Base-by-base conservation (phyloP, 176 grass and related monocot genomes). In the Metroxylon sagu region DNA sequence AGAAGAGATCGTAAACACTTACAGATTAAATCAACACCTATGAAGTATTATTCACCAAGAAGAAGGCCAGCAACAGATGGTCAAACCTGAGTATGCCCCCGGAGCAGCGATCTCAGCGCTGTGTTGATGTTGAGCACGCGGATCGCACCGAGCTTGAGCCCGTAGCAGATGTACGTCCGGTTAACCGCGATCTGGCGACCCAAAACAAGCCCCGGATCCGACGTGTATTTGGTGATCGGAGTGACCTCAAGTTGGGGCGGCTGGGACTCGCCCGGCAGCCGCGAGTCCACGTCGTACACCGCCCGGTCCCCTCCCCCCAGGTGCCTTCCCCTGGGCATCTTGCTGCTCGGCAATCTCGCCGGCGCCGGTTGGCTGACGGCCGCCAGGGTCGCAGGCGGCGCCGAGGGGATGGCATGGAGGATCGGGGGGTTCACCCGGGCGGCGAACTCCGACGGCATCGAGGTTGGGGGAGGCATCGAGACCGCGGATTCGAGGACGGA, bases 51-150 rank as follows among this genome's bases (percentile, higher is more conserved):
- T 43, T 31, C 29, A 31, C 29, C 28, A 5, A 29, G 3, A 10
- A 43, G 35, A 43, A 43, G 35, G 35, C 0, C 10, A 14, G 1
- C 35, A 43, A 43, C 8, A 43, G 8, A 43, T 14, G 53, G 66
- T 18, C 61, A 54, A 67, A 87, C 91, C 86, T 88, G 78, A 26
- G 92, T 67, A 61, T 96, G 86, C 51, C 86, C 92, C 6, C 87
- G 80, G 31, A 96, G 83, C 55, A 96, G 87, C 0, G 92, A 90
- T 56, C 87, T 85, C 56, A 97, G 75, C 3, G 92, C 83, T 4
- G 92, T 97, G 59, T 97, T 87, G 69, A 90, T 91, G 75, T 97
- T 97, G 25, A 97, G 92, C 31, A 97, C 86, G 4, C 92, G 74
- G 48, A 97, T 91, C 65, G 82, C 87, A 4, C 86, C 92, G 3